Evolutionary conservation across 2,329 filamentous ascomycete species (phyloP).

Genomic region (Dothidotthia symphoricarpi): DNA sequence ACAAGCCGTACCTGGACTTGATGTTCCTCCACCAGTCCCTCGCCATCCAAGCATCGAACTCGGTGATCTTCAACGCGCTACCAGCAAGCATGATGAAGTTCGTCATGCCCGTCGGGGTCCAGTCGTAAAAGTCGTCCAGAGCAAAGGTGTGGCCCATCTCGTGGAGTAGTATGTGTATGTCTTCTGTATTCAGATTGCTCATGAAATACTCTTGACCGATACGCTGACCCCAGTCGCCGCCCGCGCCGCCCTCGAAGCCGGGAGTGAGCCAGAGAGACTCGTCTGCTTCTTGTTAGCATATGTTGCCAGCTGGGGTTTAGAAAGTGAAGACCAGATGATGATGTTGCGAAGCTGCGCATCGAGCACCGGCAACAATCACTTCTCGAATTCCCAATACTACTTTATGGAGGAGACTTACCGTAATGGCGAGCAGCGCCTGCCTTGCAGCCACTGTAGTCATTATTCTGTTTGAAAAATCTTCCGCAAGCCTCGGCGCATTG

Average conservation of each 20-base stretch:
- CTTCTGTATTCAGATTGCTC: slow-evolving; percentile 35
- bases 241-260: slow-evolving; percentile 47
- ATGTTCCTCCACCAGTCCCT: slow-evolving; percentile 49
- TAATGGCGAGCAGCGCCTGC: slow-evolving; percentile 45
- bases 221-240: slow-evolving; percentile 51
- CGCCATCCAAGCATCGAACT: slow-evolving; percentile 53
- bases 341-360: no score
- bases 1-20: slow-evolving; percentile 23
- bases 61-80: slow-evolving; percentile 44
- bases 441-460: slow-evolving; percentile 44
- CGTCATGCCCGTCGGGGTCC: slow-evolving; percentile 44
- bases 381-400: no score
- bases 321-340: no score
- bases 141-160: slow-evolving; percentile 48
- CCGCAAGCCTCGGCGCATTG: slow-evolving; percentile 47
- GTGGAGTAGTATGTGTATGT: slow-evolving; percentile 50
- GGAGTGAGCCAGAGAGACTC: slow-evolving; percentile 52
- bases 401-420: slow-evolving; percentile 17
- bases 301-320: no score
- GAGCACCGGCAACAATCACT: no score
- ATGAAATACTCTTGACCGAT: slow-evolving; percentile 49
- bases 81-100: slow-evolving; percentile 52
- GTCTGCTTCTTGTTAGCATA: slow-evolving; percentile 24
- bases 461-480: slow-evolving; percentile 48
- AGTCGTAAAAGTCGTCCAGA: slow-evolving; percentile 48